Conservation (phyloP, 2,329 filamentous ascomycete genomes). For the Penicillium sp. region DNA sequence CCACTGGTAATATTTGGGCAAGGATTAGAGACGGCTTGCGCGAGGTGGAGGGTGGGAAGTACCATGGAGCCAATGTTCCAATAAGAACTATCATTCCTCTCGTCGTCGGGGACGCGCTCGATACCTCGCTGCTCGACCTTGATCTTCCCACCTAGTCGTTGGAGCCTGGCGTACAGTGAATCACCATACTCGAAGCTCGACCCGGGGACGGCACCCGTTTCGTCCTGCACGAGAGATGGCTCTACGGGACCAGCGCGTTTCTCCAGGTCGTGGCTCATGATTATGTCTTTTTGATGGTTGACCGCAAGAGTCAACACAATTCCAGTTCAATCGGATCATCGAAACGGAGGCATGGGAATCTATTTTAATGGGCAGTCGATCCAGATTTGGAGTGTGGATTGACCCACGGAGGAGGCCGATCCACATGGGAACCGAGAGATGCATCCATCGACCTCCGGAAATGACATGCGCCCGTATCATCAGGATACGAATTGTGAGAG, state of each 20-base stretch:
- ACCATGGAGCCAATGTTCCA: conserved; percentile 72
- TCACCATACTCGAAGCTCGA: conserved; percentile 61
- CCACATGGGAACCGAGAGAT: not conserved
- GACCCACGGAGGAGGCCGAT: conserved; percentile 17
- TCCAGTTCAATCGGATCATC: not conserved
- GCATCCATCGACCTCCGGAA: not conserved
- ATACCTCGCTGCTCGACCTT: conserved; percentile 74
- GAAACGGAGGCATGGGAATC: not conserved
- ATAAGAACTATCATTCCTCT: conserved; percentile 66
- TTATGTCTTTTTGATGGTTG: not conserved
- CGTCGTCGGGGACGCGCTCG: conserved; percentile 70
- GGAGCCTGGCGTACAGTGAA: conserved; percentile 58
- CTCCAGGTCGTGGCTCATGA: conserved; percentile 11
- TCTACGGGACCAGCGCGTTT: conserved; percentile 10
- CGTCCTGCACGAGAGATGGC: conserved; percentile 10
- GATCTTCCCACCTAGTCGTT: conserved; percentile 64
- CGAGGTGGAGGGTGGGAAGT: conserved; percentile 33
- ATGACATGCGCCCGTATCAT: not conserved
- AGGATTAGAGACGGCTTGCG: conserved; percentile 20
- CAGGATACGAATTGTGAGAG: not conserved
- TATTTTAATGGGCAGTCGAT: conserved; percentile 3
- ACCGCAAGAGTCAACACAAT: not conserved
- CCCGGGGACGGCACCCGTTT: conserved; percentile 53
- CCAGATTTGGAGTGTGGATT: not conserved
- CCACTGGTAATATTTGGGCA: conserved; percentile 56